phyloP scores from a whole-genome alignment of 2,329 filamentous ascomycete genomes.

The Trichoderma atrobrunneum region DNA sequence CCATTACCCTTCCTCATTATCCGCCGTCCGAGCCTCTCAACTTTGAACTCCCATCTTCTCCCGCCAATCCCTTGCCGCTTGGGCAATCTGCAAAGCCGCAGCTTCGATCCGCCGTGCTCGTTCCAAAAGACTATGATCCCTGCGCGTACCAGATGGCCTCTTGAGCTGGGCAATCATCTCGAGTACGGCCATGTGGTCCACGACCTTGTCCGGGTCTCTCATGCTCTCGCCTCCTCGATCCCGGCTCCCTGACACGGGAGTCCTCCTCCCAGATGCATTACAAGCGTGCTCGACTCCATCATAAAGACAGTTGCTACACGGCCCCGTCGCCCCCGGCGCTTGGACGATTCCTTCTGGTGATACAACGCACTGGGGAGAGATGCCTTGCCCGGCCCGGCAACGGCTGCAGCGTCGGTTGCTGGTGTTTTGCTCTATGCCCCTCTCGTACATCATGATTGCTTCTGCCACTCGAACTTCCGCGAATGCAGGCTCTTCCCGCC shows the following conservation, averaged over 20 bases:
- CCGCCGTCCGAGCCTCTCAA: conserved; percentile 1
- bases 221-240: conserved; percentile 20
- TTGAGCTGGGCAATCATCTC: conserved; percentile 28
- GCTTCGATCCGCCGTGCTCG: conserved; percentile 28
- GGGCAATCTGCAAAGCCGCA: conserved; percentile 27
- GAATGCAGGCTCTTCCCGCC: conserved; percentile 22
- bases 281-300: conserved; percentile 21
- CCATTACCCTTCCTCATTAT: background rate
- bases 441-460: conserved; percentile 28
- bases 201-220: conserved; percentile 23
- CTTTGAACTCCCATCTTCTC: conserved; percentile 23
- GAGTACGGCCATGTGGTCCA: conserved; percentile 30
- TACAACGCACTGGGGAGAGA: conserved; percentile 28
- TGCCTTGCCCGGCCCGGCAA: conserved; percentile 26
- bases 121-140: conserved; percentile 24
- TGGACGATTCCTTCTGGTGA: conserved; percentile 20
- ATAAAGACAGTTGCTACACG: conserved; percentile 29
- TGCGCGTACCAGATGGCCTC: conserved; percentile 21
- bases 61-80: conserved; percentile 29
- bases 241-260: conserved; percentile 18
- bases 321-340: conserved; percentile 18
- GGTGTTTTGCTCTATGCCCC: conserved; percentile 22
- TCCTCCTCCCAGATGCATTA: conserved; percentile 17
- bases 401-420: conserved; percentile 23
- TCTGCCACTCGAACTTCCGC: conserved; percentile 22